Evolutionary conservation across 371 early-diverging fungal species (phyloP), one percentile per base, ranked within the genome.

Genomic region (Globomyces sp.): DNA sequence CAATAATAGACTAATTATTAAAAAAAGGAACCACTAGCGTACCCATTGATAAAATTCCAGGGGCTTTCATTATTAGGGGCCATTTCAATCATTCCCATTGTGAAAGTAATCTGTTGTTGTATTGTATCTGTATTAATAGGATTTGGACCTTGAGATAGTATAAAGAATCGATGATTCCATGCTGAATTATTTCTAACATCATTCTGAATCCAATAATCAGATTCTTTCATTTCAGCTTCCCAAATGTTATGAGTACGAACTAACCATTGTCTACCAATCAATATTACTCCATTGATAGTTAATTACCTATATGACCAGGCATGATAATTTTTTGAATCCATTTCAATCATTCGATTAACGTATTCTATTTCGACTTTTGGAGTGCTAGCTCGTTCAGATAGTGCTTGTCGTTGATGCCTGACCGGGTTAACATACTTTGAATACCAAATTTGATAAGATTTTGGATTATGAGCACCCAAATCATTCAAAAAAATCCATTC

Each of bases 121-220:
- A 62, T 11, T 13, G 39, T 5, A 39, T 49, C 52, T 24, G 24
- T 24, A 24, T 24, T 24, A 24, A 24, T 24, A 11, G 44, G 41
- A 62, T 13, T 11, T 24, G 88, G 86, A 46, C 81, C 68, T 3
- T 75, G 63, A 40, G 51, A 42, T 8, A 92, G 66, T 2, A 85
- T 77, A 84, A 87, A 98, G 75, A 82, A 92, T 11, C 97, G 86
- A 67, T 98, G 93, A 71, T 95, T 97, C 99, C 98, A 97, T 0
- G 96, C 98, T 44, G 97, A 96, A 74, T 98, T 98, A 77, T 98
- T 97, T 57, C 96, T 81, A 4, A 96, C 81, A 71, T 98, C 99
- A 55, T 82, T 72, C n/a, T 78, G 74, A 37, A 98, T 50, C 70
- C 91, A 69, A 8, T 84, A 76, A 34, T 90, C 84, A 0, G 90